Evolutionary conservation across 2,329 filamentous ascomycete species (phyloP).

Genomic region (Mycogone perniciosa): DNA sequence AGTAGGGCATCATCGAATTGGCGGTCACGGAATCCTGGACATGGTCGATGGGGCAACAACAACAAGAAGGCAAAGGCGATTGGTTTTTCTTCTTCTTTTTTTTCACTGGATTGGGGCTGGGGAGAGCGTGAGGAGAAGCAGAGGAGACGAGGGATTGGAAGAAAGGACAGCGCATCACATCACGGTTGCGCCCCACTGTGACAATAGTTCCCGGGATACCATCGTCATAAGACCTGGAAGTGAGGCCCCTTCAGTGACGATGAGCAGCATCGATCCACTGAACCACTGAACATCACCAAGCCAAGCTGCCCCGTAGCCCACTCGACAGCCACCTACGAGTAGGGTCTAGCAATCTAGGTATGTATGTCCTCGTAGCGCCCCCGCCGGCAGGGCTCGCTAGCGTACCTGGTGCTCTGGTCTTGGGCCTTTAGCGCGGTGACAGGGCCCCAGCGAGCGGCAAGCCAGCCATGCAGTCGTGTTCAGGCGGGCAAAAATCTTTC

Average conservation of each 20-base stretch:
- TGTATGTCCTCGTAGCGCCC: too few relatives aligned
- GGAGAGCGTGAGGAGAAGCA: background rate
- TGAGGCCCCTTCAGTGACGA: constrained; percentile 3
- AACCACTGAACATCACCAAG: background rate
- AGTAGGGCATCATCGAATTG: constrained; percentile 9
- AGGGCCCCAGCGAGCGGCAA: too few relatives aligned
- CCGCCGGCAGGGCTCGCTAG: too few relatives aligned
- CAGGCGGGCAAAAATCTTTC: too few relatives aligned
- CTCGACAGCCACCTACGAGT: background rate
- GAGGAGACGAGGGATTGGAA: background rate
- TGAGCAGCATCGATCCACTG: background rate
- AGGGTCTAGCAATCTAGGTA: too few relatives aligned
- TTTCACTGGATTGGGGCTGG: background rate
- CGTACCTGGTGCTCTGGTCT: too few relatives aligned
- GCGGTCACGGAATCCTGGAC: constrained; percentile 9
- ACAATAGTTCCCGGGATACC: constrained; percentile 4
- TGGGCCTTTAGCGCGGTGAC: too few relatives aligned
- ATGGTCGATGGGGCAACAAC: constrained; percentile 10
- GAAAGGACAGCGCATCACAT: background rate
- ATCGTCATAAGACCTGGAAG: background rate
- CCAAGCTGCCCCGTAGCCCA: background rate
- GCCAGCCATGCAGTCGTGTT: too few relatives aligned
- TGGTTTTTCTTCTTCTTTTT: background rate
- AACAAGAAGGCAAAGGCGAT: background rate
- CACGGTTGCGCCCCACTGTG: constrained; percentile 1